Evolutionary conservation across 2,329 filamentous ascomycete genomes (phyloP).

Genomic region (Xylogone sp.): DNA sequence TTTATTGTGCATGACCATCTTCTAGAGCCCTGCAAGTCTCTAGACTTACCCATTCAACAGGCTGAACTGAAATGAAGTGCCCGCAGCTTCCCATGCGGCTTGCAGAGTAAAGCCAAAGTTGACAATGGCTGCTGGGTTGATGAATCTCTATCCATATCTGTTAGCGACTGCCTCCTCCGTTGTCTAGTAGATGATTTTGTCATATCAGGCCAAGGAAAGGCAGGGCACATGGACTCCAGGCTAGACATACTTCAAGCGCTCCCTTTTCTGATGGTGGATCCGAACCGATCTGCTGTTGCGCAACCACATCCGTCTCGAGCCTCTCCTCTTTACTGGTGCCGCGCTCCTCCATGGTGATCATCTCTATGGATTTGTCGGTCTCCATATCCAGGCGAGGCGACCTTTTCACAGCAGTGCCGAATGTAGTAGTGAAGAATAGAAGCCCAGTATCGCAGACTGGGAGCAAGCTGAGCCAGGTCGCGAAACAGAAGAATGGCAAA

Average conservation of each 20-base stretch:
- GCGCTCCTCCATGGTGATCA: no score
- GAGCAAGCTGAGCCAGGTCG: no score
- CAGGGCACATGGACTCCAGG: neutral
- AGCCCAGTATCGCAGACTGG: no score
- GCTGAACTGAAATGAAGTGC: slow-evolving; percentile 4
- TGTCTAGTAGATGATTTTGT: slow-evolving; percentile 3
- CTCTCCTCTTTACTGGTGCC: no score
- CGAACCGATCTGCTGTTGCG: neutral
- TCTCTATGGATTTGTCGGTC: no score
- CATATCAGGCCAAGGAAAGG: neutral
- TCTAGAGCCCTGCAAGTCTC: no score
- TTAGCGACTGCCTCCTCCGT: neutral
- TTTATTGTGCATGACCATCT: no score
- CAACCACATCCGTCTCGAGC: no score
- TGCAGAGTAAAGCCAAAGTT: slow-evolving; percentile 16
- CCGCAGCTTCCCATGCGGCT: slow-evolving; percentile 15
- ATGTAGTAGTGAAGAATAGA: no score
- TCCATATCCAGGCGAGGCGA: no score
- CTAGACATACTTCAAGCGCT: neutral
- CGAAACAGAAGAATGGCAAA: no score
- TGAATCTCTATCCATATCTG: slow-evolving; percentile 5
- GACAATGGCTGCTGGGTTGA: slow-evolving; percentile 6
- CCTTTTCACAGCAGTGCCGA: no score
- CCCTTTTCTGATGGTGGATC: neutral
- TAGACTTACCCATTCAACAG: slow-evolving; percentile 15